Conservation (phyloP, 75 land plant species). For the Azolla pinnata region DNA sequence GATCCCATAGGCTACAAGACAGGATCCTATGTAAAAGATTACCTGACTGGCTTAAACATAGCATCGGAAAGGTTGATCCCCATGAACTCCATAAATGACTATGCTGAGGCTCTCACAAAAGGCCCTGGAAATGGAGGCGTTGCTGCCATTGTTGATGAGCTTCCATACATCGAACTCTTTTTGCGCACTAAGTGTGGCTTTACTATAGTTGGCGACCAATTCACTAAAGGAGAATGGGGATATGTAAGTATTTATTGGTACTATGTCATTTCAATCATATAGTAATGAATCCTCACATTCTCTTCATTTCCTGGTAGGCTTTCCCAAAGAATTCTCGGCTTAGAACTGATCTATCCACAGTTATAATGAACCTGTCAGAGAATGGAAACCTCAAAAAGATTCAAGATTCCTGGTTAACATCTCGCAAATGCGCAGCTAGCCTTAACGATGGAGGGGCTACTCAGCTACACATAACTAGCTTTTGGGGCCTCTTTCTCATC, state of each 20-base stretch:
- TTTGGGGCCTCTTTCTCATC: too few species aligned
- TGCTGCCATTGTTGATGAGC: slow-evolving; percentile 82
- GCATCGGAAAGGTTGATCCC: slow-evolving; percentile 37
- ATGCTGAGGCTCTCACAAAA: slow-evolving; percentile 33
- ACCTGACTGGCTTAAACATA: slow-evolving; percentile 49
- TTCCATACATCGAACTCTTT: slow-evolving; percentile 65
- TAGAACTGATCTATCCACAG: too few species aligned
- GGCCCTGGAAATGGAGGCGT: slow-evolving; percentile 73
- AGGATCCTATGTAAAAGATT: slow-evolving; percentile 68
- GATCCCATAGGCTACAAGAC: slow-evolving; percentile 65
- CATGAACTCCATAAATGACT: slow-evolving; percentile 31
- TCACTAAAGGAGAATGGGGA: slow-evolving; percentile 87
- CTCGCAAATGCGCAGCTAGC: too few species aligned
- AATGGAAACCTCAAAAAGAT: too few species aligned
- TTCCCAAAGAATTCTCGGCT: too few species aligned
- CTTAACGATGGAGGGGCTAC: too few species aligned
- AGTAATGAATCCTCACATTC: too few species aligned
- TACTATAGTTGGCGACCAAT: slow-evolving; percentile 47
- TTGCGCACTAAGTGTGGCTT: slow-evolving; percentile 44
- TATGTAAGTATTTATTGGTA: slow-evolving; percentile 71
- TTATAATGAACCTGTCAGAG: too few species aligned
- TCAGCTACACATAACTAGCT: too few species aligned
- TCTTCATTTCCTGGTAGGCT: too few species aligned
- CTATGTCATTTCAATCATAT: too few species aligned
- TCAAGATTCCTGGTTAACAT: too few species aligned